Conservation (phyloP, 257 asterid genomes). For the Asclepias syriaca region DNA sequence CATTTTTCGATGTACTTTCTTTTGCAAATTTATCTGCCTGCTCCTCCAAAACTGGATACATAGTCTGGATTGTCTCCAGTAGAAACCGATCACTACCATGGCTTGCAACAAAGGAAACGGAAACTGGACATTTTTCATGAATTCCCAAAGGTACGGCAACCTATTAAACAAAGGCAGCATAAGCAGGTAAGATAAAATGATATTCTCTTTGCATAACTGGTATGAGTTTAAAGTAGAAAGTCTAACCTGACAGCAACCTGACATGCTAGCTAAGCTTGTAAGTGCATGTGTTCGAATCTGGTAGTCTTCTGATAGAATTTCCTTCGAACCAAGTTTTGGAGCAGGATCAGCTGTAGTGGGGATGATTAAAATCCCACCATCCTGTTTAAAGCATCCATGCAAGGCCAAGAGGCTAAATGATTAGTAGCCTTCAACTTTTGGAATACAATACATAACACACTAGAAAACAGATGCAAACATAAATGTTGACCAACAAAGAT, state of each 20-base stretch:
- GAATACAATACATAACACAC: background rate
- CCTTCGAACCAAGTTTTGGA: slow-evolving; percentile 82
- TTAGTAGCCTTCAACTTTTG: background rate
- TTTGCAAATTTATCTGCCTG: slow-evolving; percentile 45
- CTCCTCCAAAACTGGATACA: slow-evolving; percentile 63
- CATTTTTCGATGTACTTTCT: slow-evolving; percentile 43
- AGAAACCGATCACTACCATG: slow-evolving; percentile 91
- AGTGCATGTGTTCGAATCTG: slow-evolving; percentile 45
- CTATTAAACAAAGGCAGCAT: slow-evolving; percentile 30
- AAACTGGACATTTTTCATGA: slow-evolving; percentile 75
- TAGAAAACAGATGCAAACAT: background rate
- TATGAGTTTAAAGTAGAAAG: slow-evolving; percentile 14
- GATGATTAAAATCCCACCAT: slow-evolving; percentile 78
- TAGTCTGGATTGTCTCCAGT: slow-evolving; percentile 63
- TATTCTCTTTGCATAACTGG: background rate
- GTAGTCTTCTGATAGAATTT: slow-evolving; percentile 53
- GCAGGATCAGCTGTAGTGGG: slow-evolving; percentile 75
- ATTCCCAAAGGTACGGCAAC: slow-evolving; percentile 76
- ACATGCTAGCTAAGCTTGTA: slow-evolving; percentile 86
- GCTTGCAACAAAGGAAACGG: slow-evolving; percentile 78
- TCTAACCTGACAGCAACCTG: slow-evolving; percentile 97
- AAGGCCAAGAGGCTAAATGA: background rate
- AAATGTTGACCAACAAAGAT: background rate
- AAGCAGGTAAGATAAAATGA: background rate
- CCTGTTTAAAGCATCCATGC: slow-evolving; percentile 40